Evolutionary conservation across 306 rosid genomes (phyloP).

Genomic region (Trifolium dubium): DNA sequence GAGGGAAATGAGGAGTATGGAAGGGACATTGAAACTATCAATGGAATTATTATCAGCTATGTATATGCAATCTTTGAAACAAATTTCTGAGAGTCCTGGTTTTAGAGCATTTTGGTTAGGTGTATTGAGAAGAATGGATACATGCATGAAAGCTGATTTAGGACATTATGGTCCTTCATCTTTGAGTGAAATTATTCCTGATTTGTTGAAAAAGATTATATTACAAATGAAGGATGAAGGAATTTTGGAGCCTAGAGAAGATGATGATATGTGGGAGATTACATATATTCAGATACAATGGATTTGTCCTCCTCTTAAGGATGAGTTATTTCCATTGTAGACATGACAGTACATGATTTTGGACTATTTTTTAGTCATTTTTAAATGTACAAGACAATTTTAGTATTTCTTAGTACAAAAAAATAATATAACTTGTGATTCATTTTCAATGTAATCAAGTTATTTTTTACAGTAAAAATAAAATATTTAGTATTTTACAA

Average conservation of each 20-base stretch:
- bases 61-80: constrained; percentile 68
- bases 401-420: too few relatives aligned
- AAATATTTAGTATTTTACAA: neutral
- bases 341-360: neutral
- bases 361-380: constrained; percentile 2
- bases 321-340: constrained; percentile 72
- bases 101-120: constrained; percentile 88
- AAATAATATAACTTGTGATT: too few relatives aligned
- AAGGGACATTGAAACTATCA: constrained; percentile 77
- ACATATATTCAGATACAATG: constrained; percentile 89
- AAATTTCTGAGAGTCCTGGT: constrained; percentile 57
- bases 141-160: constrained; percentile 87
- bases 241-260: constrained; percentile 62
- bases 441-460: neutral
- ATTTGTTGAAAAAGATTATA: constrained; percentile 71
- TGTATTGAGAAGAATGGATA: constrained; percentile 89
- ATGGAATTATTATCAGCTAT: constrained; percentile 76
- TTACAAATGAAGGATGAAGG: constrained; percentile 71
- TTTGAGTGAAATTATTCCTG: constrained; percentile 63
- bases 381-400: neutral
- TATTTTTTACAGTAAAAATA: too few relatives aligned
- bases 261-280: constrained; percentile 82
- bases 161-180: constrained; percentile 69
- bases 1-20: constrained; percentile 93
- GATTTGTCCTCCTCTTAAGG: constrained; percentile 85